These are phyloP conservation scores for Fusarium nodosum DNA, from an alignment of 2,329 filamentous ascomycete genomes.

Conservation along the genomic window DNA sequence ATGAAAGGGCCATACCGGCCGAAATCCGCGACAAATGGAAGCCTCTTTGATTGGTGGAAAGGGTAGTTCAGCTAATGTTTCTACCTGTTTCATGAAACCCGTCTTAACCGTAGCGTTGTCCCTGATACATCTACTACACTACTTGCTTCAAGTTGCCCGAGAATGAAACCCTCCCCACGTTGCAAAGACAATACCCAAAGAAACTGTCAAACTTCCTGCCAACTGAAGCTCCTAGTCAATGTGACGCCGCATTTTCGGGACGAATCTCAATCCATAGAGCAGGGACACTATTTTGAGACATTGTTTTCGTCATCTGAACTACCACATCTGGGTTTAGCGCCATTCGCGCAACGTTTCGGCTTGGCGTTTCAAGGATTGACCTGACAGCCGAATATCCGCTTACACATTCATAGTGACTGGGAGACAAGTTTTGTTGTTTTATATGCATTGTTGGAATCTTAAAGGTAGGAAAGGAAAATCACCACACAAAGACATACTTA, in stretches of 20 bases:
- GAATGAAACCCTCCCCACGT: slow-evolving; percentile 26
- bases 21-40: neutral
- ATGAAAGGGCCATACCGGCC: neutral
- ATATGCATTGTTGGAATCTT: neutral
- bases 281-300: slow-evolving; percentile 3
- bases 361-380: slow-evolving; percentile 27
- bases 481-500: neutral
- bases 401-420: neutral
- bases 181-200: slow-evolving; percentile 4
- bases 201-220: neutral
- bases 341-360: slow-evolving; percentile 26
- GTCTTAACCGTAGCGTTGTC: slow-evolving; percentile 2
- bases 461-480: too few relatives aligned
- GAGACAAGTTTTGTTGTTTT: neutral
- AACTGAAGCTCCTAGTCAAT: neutral
- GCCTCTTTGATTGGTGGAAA: slow-evolving; percentile 6
- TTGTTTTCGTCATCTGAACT: slow-evolving; percentile 2
- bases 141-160: slow-evolving; percentile 9
- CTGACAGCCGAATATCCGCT: slow-evolving; percentile 16
- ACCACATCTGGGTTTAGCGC: slow-evolving; percentile 1
- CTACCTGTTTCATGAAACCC: slow-evolving; percentile 23
- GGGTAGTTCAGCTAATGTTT: slow-evolving; percentile 5
- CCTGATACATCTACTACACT: slow-evolving; percentile 11
- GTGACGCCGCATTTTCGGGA: neutral
- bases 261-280: neutral